These are phyloP conservation scores for Candida krabiensis DNA, from an alignment of 805 yeast genomes.

Conservation along the genomic window DNA sequence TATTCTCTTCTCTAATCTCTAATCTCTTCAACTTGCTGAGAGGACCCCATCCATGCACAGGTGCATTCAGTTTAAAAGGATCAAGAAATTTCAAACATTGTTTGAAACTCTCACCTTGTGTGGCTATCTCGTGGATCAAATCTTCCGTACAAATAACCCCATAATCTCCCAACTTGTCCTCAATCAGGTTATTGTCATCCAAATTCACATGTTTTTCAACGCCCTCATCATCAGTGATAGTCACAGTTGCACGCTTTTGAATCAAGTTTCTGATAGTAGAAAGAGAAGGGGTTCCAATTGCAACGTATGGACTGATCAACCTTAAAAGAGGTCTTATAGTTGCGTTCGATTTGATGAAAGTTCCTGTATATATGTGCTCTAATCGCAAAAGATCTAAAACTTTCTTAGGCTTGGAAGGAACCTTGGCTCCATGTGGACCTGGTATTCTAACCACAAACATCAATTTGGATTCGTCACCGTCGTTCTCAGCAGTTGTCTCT, in stretches of 20 bases:
- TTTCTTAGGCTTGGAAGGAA: slow-evolving; percentile 64
- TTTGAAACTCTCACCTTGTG: slow-evolving; percentile 66
- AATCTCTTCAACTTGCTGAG: slow-evolving; percentile 65
- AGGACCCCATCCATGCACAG: slow-evolving; percentile 75
- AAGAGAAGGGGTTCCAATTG: slow-evolving; percentile 73
- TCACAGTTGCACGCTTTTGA: slow-evolving; percentile 72
- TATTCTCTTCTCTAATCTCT: slow-evolving; percentile 52
- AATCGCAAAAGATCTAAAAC: slow-evolving; percentile 63
- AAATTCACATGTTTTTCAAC: slow-evolving; percentile 44
- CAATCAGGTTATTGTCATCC: slow-evolving; percentile 74
- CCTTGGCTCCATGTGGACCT: slow-evolving; percentile 61
- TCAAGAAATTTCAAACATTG: slow-evolving; percentile 58
- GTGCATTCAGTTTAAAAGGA: slow-evolving; percentile 70
- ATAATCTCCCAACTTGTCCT: slow-evolving; percentile 65
- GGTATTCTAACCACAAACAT: slow-evolving; percentile 67
- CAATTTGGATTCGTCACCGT: slow-evolving; percentile 47
- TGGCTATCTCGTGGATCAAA: slow-evolving; percentile 66
- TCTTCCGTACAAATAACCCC: slow-evolving; percentile 83
- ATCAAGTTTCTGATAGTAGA: slow-evolving; percentile 68
- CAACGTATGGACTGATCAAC: slow-evolving; percentile 69
- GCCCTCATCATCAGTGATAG: slow-evolving; percentile 30
- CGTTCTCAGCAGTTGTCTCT: no score
- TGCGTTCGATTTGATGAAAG: slow-evolving; percentile 63
- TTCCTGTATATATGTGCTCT: slow-evolving; percentile 61
- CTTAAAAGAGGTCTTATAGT: slow-evolving; percentile 63